These are phyloP conservation scores for Kockovaella imperatae DNA, from an alignment of 768 basidiomycete species.

Conservation along the genomic window DNA sequence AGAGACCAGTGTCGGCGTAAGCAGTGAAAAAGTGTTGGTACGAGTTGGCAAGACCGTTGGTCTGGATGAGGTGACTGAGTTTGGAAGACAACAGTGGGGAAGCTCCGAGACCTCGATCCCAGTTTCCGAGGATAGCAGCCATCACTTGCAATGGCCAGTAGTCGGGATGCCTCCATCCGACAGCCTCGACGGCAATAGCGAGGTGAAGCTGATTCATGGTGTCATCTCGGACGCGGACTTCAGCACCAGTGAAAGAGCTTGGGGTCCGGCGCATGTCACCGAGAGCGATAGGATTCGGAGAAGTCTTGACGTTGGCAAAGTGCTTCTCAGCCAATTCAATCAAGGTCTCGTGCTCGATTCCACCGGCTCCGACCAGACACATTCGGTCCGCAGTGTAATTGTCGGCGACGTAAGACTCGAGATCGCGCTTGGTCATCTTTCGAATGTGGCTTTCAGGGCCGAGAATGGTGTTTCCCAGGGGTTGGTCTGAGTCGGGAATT, in stretches of 20 bases:
- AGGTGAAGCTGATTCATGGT: slow-evolving; percentile 79
- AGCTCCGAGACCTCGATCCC: slow-evolving; percentile 92
- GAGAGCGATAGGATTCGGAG: slow-evolving; percentile 77
- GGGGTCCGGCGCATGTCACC: slow-evolving; percentile 69
- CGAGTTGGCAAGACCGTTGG: slow-evolving; percentile 93
- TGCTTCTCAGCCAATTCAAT: slow-evolving; percentile 92
- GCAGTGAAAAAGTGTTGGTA: slow-evolving; percentile 99
- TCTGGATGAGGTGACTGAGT: slow-evolving; percentile 80
- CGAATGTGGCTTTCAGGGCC: slow-evolving; percentile 93
- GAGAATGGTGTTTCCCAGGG: slow-evolving; percentile 92
- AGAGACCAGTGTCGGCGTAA: slow-evolving; percentile 96
- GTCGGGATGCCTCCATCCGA: slow-evolving; percentile 94
- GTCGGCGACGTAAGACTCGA: slow-evolving; percentile 82
- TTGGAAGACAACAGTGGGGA: slow-evolving; percentile 81
- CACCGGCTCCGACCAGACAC: slow-evolving; percentile 95
- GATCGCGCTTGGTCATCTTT: slow-evolving; percentile 85
- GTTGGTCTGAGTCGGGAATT: slow-evolving; percentile 59
- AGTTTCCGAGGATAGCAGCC: slow-evolving; percentile 97
- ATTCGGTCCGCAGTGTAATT: slow-evolving; percentile 99
- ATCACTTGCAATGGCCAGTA: slow-evolving; percentile 99
- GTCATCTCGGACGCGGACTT: slow-evolving; percentile 93
- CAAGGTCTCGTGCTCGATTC: slow-evolving; percentile 82
- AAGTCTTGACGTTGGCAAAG: slow-evolving; percentile 81
- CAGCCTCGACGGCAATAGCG: slow-evolving; percentile 95
- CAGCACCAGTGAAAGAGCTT: slow-evolving; percentile 81